Conservation (phyloP, 345 rosid species). For the Nasturtium officinale region DNA sequence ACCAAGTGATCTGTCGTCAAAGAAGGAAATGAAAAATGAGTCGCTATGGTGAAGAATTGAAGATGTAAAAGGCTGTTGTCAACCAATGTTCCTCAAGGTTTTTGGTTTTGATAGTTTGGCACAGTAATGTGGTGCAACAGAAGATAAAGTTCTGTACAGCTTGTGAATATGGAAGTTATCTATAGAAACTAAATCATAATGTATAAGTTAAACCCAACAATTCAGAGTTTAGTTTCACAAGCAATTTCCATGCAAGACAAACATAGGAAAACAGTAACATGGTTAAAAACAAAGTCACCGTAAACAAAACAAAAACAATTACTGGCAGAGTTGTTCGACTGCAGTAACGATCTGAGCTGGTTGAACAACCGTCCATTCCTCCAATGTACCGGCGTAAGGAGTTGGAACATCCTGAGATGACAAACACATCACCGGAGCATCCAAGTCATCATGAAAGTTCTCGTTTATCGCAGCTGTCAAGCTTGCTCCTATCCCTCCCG, state of each 20-base stretch:
- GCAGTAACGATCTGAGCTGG: constrained; percentile 91
- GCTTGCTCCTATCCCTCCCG: constrained; percentile 93
- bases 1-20: too few species aligned
- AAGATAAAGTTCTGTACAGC: too few species aligned
- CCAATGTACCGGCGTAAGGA: constrained; percentile 84
- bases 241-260: background rate
- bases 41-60: too few species aligned
- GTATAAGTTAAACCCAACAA: background rate
- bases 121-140: too few species aligned
- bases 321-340: constrained; percentile 82
- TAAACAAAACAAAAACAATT: constrained; percentile 6
- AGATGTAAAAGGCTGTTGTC: too few species aligned
- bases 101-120: too few species aligned
- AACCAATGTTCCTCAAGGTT: too few species aligned
- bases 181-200: background rate
- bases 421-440: constrained; percentile 83
- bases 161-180: background rate
- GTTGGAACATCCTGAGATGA: constrained; percentile 96
- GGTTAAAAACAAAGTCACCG: constrained; percentile 24
- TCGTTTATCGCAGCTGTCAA: constrained; percentile 82
- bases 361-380: constrained; percentile 93
- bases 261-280: background rate
- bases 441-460: constrained; percentile 85
- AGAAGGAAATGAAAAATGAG: too few species aligned
- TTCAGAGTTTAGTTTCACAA: background rate